Evolutionary conservation across 306 rosid species (phyloP).

Genomic region (Arachis stenosperma): DNA sequence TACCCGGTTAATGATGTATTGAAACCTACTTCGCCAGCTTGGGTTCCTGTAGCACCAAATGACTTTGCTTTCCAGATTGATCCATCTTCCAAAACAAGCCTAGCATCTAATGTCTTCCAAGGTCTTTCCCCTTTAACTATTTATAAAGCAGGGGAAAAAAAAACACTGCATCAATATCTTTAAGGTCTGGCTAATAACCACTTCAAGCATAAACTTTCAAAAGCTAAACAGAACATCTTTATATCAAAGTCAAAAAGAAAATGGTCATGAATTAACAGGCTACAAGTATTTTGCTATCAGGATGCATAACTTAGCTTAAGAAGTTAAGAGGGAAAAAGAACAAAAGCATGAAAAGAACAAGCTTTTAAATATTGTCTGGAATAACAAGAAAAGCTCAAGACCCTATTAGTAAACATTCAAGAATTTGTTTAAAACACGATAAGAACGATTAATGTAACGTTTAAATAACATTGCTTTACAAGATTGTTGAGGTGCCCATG

Average conservation of each 20-base stretch:
- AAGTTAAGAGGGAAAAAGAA: background rate
- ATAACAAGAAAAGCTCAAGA: background rate
- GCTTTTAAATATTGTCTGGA: background rate
- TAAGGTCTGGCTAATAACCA: background rate
- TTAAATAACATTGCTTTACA: background rate
- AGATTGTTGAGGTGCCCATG: background rate
- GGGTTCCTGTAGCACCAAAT: conserved; percentile 94
- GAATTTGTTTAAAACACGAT: background rate
- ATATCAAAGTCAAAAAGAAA: background rate
- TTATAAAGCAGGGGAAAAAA: background rate
- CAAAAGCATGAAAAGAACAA: background rate
- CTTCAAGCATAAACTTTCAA: background rate
- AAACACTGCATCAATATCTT: conserved; percentile 21
- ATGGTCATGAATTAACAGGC: background rate
- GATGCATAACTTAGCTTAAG: background rate
- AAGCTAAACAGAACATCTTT: background rate
- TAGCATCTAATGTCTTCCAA: conserved; percentile 95
- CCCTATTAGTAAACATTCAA: background rate
- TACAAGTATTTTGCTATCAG: background rate
- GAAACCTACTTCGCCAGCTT: conserved; percentile 97
- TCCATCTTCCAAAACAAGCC: conserved; percentile 90
- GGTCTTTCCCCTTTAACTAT: conserved; percentile 74
- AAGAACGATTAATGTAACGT: background rate
- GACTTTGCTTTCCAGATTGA: conserved; percentile 96
- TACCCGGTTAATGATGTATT: conserved; percentile 94